Base-by-base conservation (phyloP, 2,329 filamentous ascomycete genomes). In the Aureobasidium subglaciale region DNA sequence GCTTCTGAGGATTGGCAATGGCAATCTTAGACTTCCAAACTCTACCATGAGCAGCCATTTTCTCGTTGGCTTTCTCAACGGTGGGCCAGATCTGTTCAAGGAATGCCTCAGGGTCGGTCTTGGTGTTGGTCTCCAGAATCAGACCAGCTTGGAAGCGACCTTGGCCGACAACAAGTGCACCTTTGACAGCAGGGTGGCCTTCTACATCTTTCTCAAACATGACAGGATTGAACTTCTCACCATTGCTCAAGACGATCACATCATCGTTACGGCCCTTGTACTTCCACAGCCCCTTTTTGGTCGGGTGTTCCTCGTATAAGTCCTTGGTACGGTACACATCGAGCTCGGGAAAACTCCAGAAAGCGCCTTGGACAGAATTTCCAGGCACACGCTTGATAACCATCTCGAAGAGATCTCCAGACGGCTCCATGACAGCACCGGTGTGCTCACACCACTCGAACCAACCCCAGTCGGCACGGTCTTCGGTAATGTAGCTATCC, bases 31-130 rank as follows among this genome's bases (percentile, higher is more conserved):
- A 68, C 58, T 69, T 71, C 49, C 67, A 68, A 1, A 81, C 63
- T 34, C 73, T 71, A 3, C 68, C 71, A 60, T 76, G 74, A 11
- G 70, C 69, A 0, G 70, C 68, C 11, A 70, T 68, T 0, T 62
- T 58, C 2, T 64, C 60, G 41, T 80, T 80, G 0, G 75, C 75
- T 22, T 65, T 59, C 50, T 78, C 67, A 0, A 80, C 68, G 0
- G 61, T 64, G 0, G 68, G 65, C 76, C 76, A 79, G 4, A 80
- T 70, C 38, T 67, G 67, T 5, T 78, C 70, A 3, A 78, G 58
- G 2, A 73, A 59, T 38, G 53, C 53, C 40, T 59, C 61, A 16
- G 38, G 45, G 2, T 59, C 56, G 2, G 56, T 30, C n/a, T 68
- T 60, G 10, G 56, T 16, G 15, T 46, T 20, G 11, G 65, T 59